Evolutionary conservation across 306 rosid genomes (phyloP).

Genomic region (Crotalaria pallida): DNA sequence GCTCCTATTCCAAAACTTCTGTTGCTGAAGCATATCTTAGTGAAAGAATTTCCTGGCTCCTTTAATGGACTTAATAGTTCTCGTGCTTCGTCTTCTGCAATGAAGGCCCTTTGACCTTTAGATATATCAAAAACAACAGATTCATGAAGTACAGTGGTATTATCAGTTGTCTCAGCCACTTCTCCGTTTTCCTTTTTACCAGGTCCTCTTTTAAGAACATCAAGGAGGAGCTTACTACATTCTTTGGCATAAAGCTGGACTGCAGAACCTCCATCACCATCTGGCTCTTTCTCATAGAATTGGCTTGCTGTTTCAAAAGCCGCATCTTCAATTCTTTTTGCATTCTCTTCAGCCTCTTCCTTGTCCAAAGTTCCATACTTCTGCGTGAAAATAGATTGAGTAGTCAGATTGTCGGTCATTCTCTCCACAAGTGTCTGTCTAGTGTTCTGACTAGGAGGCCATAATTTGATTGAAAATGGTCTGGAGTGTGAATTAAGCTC

Average conservation of each 20-base stretch:
- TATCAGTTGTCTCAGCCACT: constrained; percentile 25
- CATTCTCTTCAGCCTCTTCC: constrained; percentile 86
- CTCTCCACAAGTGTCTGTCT: constrained; percentile 83
- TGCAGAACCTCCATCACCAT: constrained; percentile 96
- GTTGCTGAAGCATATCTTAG: constrained; percentile 92
- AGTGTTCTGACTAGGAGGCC: constrained; percentile 97
- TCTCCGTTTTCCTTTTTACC: constrained; percentile 33
- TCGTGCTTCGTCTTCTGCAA: constrained; percentile 77
- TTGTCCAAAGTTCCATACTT: constrained; percentile 61
- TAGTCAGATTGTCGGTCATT: constrained; percentile 73
- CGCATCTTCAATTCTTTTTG: constrained; percentile 63
- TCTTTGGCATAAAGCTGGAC: constrained; percentile 96
- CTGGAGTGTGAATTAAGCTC: constrained; percentile 50
- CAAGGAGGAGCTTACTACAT: constrained; percentile 77
- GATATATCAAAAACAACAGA: constrained; percentile 75
- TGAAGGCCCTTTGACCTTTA: constrained; percentile 62
- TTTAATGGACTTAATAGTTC: constrained; percentile 64
- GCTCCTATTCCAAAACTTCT: constrained; percentile 75
- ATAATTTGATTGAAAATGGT: constrained; percentile 78
- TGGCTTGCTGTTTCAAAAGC: constrained; percentile 71
- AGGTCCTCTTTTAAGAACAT: constrained; percentile 70
- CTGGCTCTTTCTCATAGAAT: constrained; percentile 72
- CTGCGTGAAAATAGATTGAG: constrained; percentile 73
- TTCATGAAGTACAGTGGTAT: constrained; percentile 22
- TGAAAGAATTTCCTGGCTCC: constrained; percentile 66